These are phyloP conservation scores for Gryganskiella cystojenkinii DNA, from an alignment of 192 early-diverging fungal genomes.

Conservation along the genomic window DNA sequence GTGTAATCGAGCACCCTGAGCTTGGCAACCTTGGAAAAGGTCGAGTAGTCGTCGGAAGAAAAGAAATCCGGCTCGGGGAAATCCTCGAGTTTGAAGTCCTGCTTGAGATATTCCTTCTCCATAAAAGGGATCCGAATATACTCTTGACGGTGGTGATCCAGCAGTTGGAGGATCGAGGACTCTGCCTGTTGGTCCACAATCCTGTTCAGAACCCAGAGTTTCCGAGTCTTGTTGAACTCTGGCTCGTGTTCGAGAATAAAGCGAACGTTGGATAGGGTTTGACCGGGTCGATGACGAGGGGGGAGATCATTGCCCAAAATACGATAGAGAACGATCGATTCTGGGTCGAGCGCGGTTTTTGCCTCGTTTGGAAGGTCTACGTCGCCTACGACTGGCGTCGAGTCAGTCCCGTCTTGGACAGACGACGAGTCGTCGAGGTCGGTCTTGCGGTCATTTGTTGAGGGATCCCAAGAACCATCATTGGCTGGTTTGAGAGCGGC, in stretches of 20 bases:
- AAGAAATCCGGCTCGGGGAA: conserved; percentile 72
- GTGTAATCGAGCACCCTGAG: conserved; percentile 68
- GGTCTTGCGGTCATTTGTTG: background rate
- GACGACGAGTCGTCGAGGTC: background rate
- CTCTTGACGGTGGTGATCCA: conserved; percentile 61
- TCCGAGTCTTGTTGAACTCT: conserved; percentile 63
- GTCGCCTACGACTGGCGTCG: too few relatives aligned
- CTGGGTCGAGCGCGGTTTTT: conserved; percentile 18
- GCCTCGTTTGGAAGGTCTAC: background rate
- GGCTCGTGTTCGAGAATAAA: conserved; percentile 72
- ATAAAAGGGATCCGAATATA: conserved; percentile 68
- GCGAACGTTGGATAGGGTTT: conserved; percentile 66
- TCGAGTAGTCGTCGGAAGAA: conserved; percentile 67
- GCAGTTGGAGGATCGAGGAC: conserved; percentile 60
- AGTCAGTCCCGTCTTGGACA: too few relatives aligned
- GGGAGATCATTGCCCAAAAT: conserved; percentile 73
- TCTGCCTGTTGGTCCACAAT: conserved; percentile 69
- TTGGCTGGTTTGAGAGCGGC: conserved; percentile 13
- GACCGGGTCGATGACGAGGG: conserved; percentile 69
- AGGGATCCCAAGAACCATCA: background rate
- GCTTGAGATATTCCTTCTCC: conserved; percentile 61
- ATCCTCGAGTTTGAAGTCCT: conserved; percentile 69
- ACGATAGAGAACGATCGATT: conserved; percentile 61
- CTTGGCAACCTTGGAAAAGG: conserved; percentile 67
- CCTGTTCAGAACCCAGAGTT: conserved; percentile 70